Evolutionary conservation across 1,284 basidiomycete species (phyloP), one percentile per base, ranked within the genome.

Genomic region (Pterulicium gracile): DNA sequence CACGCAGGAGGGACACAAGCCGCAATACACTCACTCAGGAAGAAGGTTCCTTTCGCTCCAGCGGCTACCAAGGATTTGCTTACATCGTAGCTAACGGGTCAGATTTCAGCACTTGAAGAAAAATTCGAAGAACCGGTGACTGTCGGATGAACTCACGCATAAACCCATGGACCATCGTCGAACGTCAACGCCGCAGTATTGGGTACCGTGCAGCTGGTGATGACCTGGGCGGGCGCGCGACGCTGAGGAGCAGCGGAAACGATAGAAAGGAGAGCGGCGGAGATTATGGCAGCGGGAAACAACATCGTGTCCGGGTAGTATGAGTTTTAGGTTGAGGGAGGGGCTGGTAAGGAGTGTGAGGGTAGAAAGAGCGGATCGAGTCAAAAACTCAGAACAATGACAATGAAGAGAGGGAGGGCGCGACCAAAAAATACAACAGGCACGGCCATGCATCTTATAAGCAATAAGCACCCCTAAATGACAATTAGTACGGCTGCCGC

Each of bases 31-130:
- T 75, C 60, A n/a, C n/a, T 77, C 54, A 72, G 61, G 57, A 78
- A 79, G 59, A 78, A 79, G 1, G 75, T 78, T 3, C 67, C 75
- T 43, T 67, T 70, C n/a, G 61, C 67, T 12, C 62, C 64, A n/a
- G 58, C 58, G 2, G 53, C 58, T 3, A 59, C 57, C 24, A 77
- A 56, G 4, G 59, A 53, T 18, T 66, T 61, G 46, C 61, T 62
- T 41, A 75, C 61, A 45, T 73, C 64, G 13, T 58, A 51, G n/a
- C 17, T 24, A 19, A 12, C 17, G 19, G 5, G 3, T 14, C 44
- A 43, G 21, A 12, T 15, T 10, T 15, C 27, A 10, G n/a, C n/a
- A n/a, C n/a, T n/a, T n/a, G n/a, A n/a, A n/a, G n/a, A n/a, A n/a
- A n/a, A n/a, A n/a, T n/a, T n/a, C n/a, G n/a, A n/a, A n/a, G n/a